Conservation (phyloP, 225 moss, liverwort and hornwort species). For the Takakia lepidozioides region DNA sequence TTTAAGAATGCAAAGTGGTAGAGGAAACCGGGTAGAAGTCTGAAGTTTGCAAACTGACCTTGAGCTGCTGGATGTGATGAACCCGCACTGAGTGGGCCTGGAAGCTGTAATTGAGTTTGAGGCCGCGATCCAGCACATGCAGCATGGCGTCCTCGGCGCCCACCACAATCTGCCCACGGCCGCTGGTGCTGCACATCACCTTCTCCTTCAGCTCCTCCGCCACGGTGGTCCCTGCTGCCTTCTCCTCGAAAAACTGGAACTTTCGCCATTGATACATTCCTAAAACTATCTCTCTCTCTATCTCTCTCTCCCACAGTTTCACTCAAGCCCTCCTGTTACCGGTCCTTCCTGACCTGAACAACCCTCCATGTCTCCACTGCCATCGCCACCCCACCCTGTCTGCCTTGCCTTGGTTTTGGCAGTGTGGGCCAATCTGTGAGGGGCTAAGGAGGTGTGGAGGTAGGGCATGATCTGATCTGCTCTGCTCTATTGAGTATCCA, state of each 20-base stretch:
- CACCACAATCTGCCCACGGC: slow-evolving; percentile 84
- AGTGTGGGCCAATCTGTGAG: too few species aligned
- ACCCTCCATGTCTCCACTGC: too few species aligned
- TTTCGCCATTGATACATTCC: slow-evolving; percentile 95
- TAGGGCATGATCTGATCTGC: too few species aligned
- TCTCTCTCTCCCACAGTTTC: too few species aligned
- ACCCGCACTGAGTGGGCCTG: slow-evolving; percentile 75
- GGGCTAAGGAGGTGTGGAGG: too few species aligned
- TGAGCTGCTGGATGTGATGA: slow-evolving; percentile 78
- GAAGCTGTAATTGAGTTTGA: slow-evolving; percentile 93
- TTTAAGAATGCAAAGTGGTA: not conserved
- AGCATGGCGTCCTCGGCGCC: slow-evolving; percentile 79
- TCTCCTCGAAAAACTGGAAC: slow-evolving; percentile 98
- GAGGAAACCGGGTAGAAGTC: not conserved
- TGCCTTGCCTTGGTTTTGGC: too few species aligned
- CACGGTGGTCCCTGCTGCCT: slow-evolving; percentile 40
- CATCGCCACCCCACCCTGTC: too few species aligned
- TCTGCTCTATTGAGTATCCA: too few species aligned
- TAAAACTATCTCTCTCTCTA: not conserved
- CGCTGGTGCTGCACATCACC: slow-evolving; percentile 94
- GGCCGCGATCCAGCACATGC: slow-evolving; percentile 80
- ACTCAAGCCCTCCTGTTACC: too few species aligned
- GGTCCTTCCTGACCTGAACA: too few species aligned
- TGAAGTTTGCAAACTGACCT: slow-evolving; percentile 39
- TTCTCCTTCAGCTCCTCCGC: slow-evolving; percentile 92